phyloP scores from a whole-genome alignment of 2,329 filamentous ascomycete genomes.

The Phaeomoniella chlamydospora region DNA sequence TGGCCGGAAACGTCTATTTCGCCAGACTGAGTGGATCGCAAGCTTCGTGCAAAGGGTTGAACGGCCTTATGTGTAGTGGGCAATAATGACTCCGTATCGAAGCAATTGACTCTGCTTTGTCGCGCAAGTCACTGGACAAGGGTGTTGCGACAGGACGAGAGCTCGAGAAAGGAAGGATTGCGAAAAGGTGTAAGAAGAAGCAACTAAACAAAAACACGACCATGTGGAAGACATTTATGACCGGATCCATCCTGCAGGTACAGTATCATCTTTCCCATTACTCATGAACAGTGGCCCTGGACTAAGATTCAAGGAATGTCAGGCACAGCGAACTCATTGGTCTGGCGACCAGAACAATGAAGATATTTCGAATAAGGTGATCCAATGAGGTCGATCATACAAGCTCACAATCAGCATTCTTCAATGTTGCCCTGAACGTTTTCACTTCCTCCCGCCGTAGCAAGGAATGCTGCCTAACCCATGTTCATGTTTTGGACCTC shows the following conservation, averaged over 20 bases:
- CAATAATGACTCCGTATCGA: neutral
- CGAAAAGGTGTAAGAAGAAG: neutral
- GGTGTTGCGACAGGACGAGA: neutral
- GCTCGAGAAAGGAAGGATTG: neutral
- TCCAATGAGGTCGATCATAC: neutral
- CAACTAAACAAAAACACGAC: neutral
- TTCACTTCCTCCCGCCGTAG: neutral
- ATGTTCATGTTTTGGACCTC: neutral
- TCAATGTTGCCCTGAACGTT: neutral
- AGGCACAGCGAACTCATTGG: neutral
- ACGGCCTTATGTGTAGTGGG: neutral
- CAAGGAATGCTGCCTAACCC: neutral
- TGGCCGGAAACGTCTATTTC: slow-evolving; percentile 3
- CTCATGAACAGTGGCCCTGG: neutral
- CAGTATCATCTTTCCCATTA: neutral
- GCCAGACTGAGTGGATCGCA: neutral
- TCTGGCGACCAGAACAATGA: neutral
- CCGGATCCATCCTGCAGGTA: neutral
- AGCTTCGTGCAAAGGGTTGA: neutral
- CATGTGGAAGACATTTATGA: neutral
- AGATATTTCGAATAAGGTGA: too few species aligned
- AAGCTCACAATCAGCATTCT: neutral
- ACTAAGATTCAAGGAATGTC: neutral
- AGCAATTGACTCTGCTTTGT: neutral
- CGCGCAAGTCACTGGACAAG: too few species aligned